phyloP scores from a whole-genome alignment of 2,329 filamentous ascomycete species.

The Diplodia corticola region DNA sequence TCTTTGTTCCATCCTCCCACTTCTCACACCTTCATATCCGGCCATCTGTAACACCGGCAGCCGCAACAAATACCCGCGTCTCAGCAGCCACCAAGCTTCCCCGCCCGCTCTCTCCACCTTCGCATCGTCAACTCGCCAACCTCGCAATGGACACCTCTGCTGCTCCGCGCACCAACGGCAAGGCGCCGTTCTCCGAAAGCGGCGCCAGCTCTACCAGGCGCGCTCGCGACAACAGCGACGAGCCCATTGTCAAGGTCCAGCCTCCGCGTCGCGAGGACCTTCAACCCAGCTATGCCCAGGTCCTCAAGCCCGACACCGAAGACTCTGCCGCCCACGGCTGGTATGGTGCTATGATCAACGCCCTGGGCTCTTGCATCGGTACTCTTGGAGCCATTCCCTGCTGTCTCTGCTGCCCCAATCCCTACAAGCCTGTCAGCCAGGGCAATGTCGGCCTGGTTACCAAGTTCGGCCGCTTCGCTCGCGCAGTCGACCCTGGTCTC shows the following conservation, averaged over 20 bases:
- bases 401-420: constrained; percentile 90
- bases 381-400: constrained; percentile 84
- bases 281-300: constrained; percentile 75
- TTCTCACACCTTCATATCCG: neutral
- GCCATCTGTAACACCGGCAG: neutral
- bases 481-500: constrained; percentile 92
- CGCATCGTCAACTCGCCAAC: neutral
- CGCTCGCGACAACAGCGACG: constrained; percentile 16
- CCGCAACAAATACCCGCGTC: neutral
- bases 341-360: constrained; percentile 87
- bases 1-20: neutral
- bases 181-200: constrained; percentile 17
- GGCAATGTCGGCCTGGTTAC: constrained; percentile 95
- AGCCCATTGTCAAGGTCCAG: constrained; percentile 61
- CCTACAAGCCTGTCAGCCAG: constrained; percentile 88
- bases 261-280: constrained; percentile 81
- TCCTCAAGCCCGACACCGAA: constrained; percentile 61
- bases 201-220: constrained; percentile 11
- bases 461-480: constrained; percentile 92
- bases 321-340: constrained; percentile 76
- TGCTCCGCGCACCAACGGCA: constrained; percentile 15
- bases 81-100: neutral
- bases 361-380: constrained; percentile 72
- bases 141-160: constrained; percentile 5
- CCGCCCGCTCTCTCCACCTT: neutral